Evolutionary conservation across 2,329 filamentous ascomycete genomes (phyloP), one percentile per base, ranked within the genome.

Genomic region (Alternaria consortialis): DNA sequence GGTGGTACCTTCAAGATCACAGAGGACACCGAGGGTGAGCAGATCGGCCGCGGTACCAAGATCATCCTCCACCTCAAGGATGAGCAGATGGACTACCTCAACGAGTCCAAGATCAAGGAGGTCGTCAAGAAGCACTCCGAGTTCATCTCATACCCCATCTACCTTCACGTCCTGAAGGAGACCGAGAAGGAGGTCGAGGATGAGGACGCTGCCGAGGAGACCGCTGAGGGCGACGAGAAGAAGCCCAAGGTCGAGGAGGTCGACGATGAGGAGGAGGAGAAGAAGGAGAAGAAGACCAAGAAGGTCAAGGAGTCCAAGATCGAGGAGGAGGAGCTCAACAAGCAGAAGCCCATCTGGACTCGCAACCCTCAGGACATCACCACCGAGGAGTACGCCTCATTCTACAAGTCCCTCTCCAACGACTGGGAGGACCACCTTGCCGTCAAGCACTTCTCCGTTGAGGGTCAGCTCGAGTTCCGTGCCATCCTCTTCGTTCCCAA

Each of bases 41-140:
- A 86, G 71, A 87, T 99, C 70, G 94, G 94, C 81, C 94, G 95
- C 77, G 95, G 95, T 82, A 96, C 93, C 82, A 94, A 97, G 90
- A 96, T 99, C 82, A 90, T 98, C 83, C 93, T 99, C 65, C 92
- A 98, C 88, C 88, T 99, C 79, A 99, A 99, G 92, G 95, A 99
- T 76, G 95, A 99, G 89, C 95, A 99, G 88, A 87, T 86, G 70
- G 95, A 98, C 83, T 99, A 97, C 90, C 87, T 98, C 73, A 96
- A 98, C 84, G 95, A 99, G 91, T 88, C 88, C 87, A 95, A 94
- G 88, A 91, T 99, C 88, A 99, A 99, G 92, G 95, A 99, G 88
- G 94, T 99, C 72, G 94, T 99, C 88, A 98, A 98, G 93, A 99
- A 99, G 92, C 95, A 99, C 91, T 98, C 95, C 80, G 95, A 99